phyloP scores from a whole-genome alignment of 306 rosid genomes.

The Betula pendula region DNA sequence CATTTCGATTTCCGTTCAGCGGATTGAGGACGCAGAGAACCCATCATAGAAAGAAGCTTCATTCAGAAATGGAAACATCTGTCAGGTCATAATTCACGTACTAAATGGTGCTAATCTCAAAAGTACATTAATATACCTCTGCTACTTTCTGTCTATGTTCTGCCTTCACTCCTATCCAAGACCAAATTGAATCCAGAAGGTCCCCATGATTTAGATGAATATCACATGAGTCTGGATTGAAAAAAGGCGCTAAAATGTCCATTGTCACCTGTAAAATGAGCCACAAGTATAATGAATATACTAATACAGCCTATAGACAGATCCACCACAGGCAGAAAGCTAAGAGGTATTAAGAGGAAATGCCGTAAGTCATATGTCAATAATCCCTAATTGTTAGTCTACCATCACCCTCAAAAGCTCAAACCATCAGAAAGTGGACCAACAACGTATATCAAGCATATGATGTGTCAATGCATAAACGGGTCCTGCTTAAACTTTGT shows the following conservation, averaged over 20 bases:
- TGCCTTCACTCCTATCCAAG: slow-evolving; percentile 87
- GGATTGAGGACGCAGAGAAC: slow-evolving; percentile 92
- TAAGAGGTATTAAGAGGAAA: neutral
- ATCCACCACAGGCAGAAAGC: slow-evolving; percentile 7
- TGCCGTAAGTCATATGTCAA: neutral
- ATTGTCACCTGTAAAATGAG: slow-evolving; percentile 65
- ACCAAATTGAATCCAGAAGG: slow-evolving; percentile 89
- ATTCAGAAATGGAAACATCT: slow-evolving; percentile 30
- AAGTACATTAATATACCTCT: slow-evolving; percentile 64
- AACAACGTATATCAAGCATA: too few relatives aligned
- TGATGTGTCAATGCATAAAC: too few relatives aligned
- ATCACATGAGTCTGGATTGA: slow-evolving; percentile 67
- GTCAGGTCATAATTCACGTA: slow-evolving; percentile 33
- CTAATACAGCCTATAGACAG: slow-evolving; percentile 12
- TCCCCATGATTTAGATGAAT: slow-evolving; percentile 88
- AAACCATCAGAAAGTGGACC: neutral
- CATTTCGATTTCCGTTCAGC: slow-evolving; percentile 82
- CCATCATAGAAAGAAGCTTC: slow-evolving; percentile 93
- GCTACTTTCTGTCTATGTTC: slow-evolving; percentile 88
- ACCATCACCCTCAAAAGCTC: neutral
- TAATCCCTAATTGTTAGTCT: neutral
- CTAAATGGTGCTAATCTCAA: slow-evolving; percentile 17
- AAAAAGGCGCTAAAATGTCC: slow-evolving; percentile 68
- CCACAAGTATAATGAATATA: slow-evolving; percentile 15
- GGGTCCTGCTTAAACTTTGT: too few relatives aligned